Conservation (phyloP, 2,329 filamentous ascomycete genomes). For the Fusarium oligoseptatum region DNA sequence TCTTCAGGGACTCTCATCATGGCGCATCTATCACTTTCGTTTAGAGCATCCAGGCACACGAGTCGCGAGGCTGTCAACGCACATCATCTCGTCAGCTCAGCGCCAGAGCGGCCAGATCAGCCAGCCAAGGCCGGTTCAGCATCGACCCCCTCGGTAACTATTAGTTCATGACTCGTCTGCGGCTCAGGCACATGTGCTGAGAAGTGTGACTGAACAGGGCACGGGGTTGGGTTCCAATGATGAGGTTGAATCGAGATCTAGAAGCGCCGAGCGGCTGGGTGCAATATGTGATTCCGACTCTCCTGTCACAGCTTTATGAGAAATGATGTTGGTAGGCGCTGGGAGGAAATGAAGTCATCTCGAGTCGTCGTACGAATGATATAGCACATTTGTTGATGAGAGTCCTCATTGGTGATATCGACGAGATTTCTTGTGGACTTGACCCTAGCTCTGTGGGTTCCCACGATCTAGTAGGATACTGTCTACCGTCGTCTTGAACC, state of each 20-base stretch:
- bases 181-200: conserved; percentile 26
- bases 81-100: conserved; percentile 10
- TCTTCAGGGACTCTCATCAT: conserved; percentile 28
- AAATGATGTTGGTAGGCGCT: not conserved
- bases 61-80: conserved; percentile 4
- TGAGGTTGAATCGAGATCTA: conserved; percentile 13
- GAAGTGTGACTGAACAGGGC: conserved; percentile 17
- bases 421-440: conserved; percentile 12
- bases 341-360: conserved; percentile 1
- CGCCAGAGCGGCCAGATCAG: not conserved
- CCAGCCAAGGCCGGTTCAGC: conserved; percentile 12
- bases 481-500: not conserved
- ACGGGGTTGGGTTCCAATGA: conserved; percentile 35
- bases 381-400: not conserved
- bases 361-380: not conserved
- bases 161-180: not conserved
- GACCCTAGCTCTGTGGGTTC: conserved; percentile 25
- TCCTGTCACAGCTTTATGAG: conserved; percentile 12
- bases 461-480: conserved; percentile 13
- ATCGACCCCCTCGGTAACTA: conserved; percentile 1
- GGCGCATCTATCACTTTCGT: conserved; percentile 10
- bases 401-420: conserved; percentile 12
- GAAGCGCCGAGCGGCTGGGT: conserved; percentile 18
- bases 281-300: not conserved
- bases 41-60: not conserved